A percentile compares a stretch with the other conserved stretches of the same genome.
Evolutionary conservation across 331 rosid genomes (phyloP).

Genomic region (Quercus phellos): DNA sequence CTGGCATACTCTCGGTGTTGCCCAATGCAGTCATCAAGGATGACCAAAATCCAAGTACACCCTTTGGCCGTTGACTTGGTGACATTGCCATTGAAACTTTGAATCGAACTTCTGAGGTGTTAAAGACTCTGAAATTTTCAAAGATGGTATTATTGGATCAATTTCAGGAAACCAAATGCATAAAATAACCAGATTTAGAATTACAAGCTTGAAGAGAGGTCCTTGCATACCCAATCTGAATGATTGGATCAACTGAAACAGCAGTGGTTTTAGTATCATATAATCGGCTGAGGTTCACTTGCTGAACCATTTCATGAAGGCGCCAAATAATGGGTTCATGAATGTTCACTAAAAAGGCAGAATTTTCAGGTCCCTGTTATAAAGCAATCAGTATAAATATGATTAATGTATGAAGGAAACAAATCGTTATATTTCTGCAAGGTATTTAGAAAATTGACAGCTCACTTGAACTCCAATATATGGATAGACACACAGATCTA

Average conservation of each 20-base stretch:
- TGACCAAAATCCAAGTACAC: constrained; percentile 98
- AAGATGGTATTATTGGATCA: constrained; percentile 19
- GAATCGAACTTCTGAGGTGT: constrained; percentile 83
- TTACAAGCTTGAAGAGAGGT: constrained; percentile 19
- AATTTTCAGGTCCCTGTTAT: constrained; percentile 79
- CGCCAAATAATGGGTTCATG: constrained; percentile 98
- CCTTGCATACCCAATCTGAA: constrained; percentile 74
- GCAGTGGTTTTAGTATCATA: constrained; percentile 74
- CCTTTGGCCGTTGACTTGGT: constrained; percentile 88
- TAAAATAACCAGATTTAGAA: constrained; percentile 12
- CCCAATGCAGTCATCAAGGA: constrained; percentile 99
- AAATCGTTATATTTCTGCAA: constrained; percentile 5
- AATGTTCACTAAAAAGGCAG: constrained; percentile 75
- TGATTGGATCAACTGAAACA: constrained; percentile 84
- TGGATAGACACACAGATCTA: constrained; percentile 88
- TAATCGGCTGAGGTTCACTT: constrained; percentile 72
- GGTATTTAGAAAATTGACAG: constrained; percentile 13
- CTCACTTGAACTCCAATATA: constrained; percentile 89
- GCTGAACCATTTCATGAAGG: constrained; percentile 92
- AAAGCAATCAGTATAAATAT: constrained; percentile 17
- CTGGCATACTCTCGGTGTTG: constrained; percentile 94
- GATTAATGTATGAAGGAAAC: constrained; percentile 6
- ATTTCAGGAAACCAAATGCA: constrained; percentile 18
- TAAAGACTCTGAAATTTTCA: constrained; percentile 64
- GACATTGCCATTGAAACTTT: constrained; percentile 91